Conservation (phyloP, 2,329 filamentous ascomycete genomes). For the Aspergillus sergii region DNA sequence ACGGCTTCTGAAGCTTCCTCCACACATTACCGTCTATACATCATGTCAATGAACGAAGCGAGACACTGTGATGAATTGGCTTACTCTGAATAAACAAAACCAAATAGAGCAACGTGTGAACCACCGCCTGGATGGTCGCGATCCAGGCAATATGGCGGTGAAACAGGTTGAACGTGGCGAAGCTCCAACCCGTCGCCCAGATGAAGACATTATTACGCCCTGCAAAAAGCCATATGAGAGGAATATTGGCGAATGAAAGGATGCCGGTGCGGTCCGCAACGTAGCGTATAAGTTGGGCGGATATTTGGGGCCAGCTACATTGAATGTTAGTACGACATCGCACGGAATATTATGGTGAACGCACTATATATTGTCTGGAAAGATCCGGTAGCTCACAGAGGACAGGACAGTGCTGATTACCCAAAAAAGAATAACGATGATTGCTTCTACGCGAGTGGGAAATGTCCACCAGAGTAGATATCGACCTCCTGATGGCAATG, state of each 20-base stretch:
- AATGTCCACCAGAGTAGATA: constrained; percentile 49
- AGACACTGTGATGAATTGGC: background rate
- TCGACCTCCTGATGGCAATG: constrained; percentile 46
- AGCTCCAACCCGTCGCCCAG: constrained; percentile 70
- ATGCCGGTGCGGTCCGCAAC: constrained; percentile 66
- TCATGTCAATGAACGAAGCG: background rate
- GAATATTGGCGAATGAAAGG: constrained; percentile 65
- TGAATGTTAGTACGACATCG: constrained; percentile 9
- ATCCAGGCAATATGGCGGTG: constrained; percentile 68
- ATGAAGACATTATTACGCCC: constrained; percentile 68
- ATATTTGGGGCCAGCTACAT: constrained; percentile 30
- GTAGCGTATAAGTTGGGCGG: constrained; percentile 54
- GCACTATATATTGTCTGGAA: constrained; percentile 52
- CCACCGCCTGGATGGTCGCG: constrained; percentile 62
- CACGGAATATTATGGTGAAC: constrained; percentile 9
- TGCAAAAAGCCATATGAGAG: constrained; percentile 67
- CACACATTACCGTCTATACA: constrained; percentile 27
- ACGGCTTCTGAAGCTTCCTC: constrained; percentile 31
- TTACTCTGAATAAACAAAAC: constrained; percentile 36
- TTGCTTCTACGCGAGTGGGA: constrained; percentile 51
- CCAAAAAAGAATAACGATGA: constrained; percentile 50
- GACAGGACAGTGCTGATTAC: constrained; percentile 48
- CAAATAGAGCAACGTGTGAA: constrained; percentile 65
- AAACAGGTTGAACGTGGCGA: constrained; percentile 67
- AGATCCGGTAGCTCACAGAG: constrained; percentile 48